Evolutionary conservation across 768 basidiomycete species (phyloP), one percentile per base, ranked within the genome.

Genomic region (Amanita pseudoporphyria): DNA sequence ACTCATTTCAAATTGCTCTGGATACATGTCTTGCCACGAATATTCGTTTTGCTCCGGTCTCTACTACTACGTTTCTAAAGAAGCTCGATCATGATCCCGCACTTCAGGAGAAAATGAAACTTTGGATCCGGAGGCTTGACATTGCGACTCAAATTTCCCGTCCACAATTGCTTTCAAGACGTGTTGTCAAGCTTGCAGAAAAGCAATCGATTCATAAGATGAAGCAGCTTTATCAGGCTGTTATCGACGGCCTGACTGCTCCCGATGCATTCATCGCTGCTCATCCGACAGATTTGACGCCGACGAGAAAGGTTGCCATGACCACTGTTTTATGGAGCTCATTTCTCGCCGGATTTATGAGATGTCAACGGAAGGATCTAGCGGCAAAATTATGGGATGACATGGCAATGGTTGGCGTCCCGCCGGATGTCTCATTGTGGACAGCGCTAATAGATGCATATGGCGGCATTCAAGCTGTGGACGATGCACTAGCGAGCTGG

Each of bases 361-460:
- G 70, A 49, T 71, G 73, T 53, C 69, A 74, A 32, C 67, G 74
- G 26, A 67, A 68, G 37, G 80, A 84, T 45, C 63, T 82, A 18
- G 87, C 81, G 3, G 74, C 73, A 38, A 64, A 67, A 19, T 59
- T 89, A 5, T 90, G 89, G 89, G 69, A 75, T 31, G 86, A 88
- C 60, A 75, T 87, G 67, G 47, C 66, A 14, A 56, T 62, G 32
- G 64, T 72, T 18, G 72, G 71, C 1, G 61, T 84, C 32, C 62
- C 51, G 32, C 81, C 81, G n/a, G 73, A 73, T 1, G 63, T 76
- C 7, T 65, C 71, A 22, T 74, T 79, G 43, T 92, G 89, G 88
- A 87, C 77, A 9, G 77, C 80, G 13, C 71, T 89, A 38, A 66
- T 93, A 32, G 76, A 81, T 41, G 77, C 79, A 6, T 82, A 83